Evolutionary conservation across 2,329 filamentous ascomycete genomes (phyloP).

Genomic region (Pyrenochaeta sp.): DNA sequence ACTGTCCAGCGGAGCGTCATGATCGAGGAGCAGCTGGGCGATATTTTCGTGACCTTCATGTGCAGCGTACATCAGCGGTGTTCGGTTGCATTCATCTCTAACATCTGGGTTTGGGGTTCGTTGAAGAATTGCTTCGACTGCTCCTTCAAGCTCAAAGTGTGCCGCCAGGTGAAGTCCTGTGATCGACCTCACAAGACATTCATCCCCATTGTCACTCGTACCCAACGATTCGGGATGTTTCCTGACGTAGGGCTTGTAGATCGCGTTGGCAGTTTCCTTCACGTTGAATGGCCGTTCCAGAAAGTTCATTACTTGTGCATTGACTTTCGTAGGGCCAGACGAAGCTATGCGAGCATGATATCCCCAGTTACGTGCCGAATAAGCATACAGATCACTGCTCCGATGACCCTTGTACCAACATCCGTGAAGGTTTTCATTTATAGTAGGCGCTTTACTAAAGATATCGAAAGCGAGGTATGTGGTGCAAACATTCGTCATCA

Average conservation of each 20-base stretch:
- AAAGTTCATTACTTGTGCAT: not conserved
- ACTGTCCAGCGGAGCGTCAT: not conserved
- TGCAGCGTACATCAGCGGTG: not conserved
- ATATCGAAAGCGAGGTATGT: constrained; percentile 41
- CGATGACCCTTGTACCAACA: no score
- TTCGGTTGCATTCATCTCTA: not conserved
- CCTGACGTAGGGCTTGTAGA: no score
- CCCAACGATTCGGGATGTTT: no score
- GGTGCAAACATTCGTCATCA: constrained; percentile 37
- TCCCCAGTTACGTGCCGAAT: not conserved
- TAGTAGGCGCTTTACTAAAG: not conserved
- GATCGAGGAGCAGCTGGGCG: not conserved
- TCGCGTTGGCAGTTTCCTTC: no score
- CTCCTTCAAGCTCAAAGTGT: not conserved
- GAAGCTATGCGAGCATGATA: not conserved
- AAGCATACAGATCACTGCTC: not conserved
- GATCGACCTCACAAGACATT: not conserved
- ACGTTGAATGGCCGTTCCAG: not conserved
- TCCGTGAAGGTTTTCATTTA: not conserved
- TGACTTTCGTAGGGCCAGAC: not conserved
- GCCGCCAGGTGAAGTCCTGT: not conserved
- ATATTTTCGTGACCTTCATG: not conserved
- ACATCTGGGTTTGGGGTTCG: not conserved
- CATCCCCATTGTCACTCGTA: not conserved
- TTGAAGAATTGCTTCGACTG: not conserved